These are phyloP conservation scores for Marchantia paleacea DNA, from an alignment of 225 moss, liverwort and hornwort species.

Conservation along the genomic window DNA sequence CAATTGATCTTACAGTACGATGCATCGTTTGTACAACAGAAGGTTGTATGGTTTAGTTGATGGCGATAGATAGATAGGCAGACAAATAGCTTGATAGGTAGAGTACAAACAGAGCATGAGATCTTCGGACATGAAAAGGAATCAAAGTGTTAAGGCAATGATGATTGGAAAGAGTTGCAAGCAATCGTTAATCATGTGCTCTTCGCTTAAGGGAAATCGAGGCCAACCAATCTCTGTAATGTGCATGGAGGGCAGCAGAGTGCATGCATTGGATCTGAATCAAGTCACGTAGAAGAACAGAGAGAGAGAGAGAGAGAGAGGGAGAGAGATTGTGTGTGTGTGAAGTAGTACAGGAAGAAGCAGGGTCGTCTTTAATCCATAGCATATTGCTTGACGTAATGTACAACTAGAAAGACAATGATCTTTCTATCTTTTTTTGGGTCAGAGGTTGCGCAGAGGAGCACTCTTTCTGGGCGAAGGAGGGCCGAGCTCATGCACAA, in stretches of 20 bases:
- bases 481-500: no score
- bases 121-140: neutral
- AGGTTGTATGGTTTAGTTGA: neutral
- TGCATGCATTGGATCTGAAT: no score
- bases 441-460: neutral
- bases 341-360: neutral
- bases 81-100: no score
- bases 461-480: neutral
- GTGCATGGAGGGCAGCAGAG: neutral
- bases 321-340: neutral
- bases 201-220: neutral
- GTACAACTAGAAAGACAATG: constrained; percentile 5
- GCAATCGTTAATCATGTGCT: neutral
- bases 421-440: constrained; percentile 10
- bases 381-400: constrained; percentile 9
- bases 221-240: neutral
- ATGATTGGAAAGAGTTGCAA: neutral
- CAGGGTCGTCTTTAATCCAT: constrained; percentile 2
- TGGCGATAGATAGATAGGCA: neutral
- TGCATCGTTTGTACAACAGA: neutral
- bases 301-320: no score
- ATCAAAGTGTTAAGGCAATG: neutral
- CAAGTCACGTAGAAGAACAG: no score
- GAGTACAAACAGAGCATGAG: neutral
- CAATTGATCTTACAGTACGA: no score